These are phyloP conservation scores for Trametes sanguinea DNA, from an alignment of 768 basidiomycete genomes.

Conservation along the genomic window DNA sequence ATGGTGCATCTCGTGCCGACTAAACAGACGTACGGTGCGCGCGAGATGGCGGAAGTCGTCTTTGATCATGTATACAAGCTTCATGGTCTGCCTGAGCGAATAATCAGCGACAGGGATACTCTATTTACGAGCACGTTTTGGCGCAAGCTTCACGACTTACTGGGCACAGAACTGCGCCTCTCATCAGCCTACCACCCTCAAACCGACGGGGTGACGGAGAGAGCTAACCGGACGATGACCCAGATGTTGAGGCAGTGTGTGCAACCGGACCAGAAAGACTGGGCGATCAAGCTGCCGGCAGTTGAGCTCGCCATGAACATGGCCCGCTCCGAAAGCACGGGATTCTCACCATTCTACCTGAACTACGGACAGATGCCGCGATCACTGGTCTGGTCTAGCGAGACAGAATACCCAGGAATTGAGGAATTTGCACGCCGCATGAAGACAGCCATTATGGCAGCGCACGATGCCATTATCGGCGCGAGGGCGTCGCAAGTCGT, in stretches of 20 bases:
- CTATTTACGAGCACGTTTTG: constrained; percentile 38
- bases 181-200: constrained; percentile 47
- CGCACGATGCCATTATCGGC: constrained; percentile 42
- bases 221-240: constrained; percentile 34
- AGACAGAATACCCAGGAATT: constrained; percentile 24
- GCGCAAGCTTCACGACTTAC: constrained; percentile 34
- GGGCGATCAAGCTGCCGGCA: constrained; percentile 32
- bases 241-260: constrained; percentile 37
- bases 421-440: constrained; percentile 29
- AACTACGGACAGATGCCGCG: constrained; percentile 26
- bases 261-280: constrained; percentile 35
- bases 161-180: constrained; percentile 36
- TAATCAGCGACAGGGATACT: too few relatives aligned
- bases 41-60: constrained; percentile 38
- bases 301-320: constrained; percentile 32
- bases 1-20: constrained; percentile 34
- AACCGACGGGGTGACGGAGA: constrained; percentile 43
- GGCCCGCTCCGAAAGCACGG: constrained; percentile 37
- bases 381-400: neutral
- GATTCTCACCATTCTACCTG: constrained; percentile 39
- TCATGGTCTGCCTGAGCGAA: constrained; percentile 32
- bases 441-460: constrained; percentile 27
- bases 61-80: constrained; percentile 38
- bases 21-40: constrained; percentile 31
- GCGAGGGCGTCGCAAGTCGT: constrained; percentile 31